These are phyloP conservation scores for Acanthamoeba culbertsoni DNA, from an alignment of 208 protist genomes.

Conservation along the genomic window DNA sequence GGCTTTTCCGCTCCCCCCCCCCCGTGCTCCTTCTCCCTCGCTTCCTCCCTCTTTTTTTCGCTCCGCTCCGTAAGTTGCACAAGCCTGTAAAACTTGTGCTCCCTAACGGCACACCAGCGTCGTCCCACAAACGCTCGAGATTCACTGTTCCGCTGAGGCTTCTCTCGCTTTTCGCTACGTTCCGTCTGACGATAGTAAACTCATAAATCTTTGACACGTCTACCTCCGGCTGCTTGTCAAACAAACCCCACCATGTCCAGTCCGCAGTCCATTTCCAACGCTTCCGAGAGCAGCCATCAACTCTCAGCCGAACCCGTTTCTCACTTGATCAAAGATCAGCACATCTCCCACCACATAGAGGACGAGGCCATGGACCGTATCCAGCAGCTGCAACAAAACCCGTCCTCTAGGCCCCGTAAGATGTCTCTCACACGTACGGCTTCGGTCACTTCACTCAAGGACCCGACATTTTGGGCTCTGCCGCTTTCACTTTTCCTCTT, in stretches of 20 bases:
- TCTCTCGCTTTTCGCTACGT: background rate
- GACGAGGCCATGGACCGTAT: background rate
- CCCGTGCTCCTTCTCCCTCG: background rate
- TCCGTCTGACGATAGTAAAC: background rate
- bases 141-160: background rate
- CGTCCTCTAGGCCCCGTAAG: background rate
- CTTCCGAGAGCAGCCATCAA: background rate
- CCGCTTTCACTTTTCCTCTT: background rate
- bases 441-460: background rate
- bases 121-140: too few relatives aligned
- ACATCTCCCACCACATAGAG: background rate
- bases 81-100: background rate
- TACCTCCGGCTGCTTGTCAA: background rate
- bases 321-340: too few relatives aligned
- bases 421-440: background rate
- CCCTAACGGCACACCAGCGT: background rate
- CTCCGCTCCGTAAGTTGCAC: background rate
- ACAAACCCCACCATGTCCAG: background rate
- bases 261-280: background rate
- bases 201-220: background rate
- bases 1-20: background rate
- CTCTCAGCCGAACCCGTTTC: too few relatives aligned
- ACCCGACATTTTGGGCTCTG: background rate
- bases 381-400: background rate
- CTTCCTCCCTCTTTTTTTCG: background rate